phyloP scores from a whole-genome alignment of 2,329 filamentous ascomycete genomes.

The Aspergillus japonicus region DNA sequence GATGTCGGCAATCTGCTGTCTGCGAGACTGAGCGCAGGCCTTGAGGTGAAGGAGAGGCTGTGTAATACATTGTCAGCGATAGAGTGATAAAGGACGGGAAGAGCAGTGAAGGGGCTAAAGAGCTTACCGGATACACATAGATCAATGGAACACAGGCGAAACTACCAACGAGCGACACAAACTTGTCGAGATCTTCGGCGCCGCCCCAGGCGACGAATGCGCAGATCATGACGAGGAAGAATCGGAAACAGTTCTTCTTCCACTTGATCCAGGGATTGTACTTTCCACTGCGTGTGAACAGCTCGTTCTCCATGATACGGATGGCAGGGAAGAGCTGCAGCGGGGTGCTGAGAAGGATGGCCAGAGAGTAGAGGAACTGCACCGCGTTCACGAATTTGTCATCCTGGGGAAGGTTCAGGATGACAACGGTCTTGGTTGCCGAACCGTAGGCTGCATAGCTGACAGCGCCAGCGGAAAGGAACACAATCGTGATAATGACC shows the following conservation, averaged over 20 bases:
- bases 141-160: constrained; percentile 97
- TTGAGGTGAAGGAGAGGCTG: constrained; percentile 88
- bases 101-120: not conserved
- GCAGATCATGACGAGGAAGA: constrained; percentile 85
- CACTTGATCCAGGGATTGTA: constrained; percentile 99
- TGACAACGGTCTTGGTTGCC: constrained; percentile 90
- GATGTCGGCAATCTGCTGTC: constrained; percentile 71
- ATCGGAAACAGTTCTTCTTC: constrained; percentile 98
- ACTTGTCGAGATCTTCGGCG: constrained; percentile 92
- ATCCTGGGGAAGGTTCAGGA: constrained; percentile 94
- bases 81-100: not conserved
- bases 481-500: constrained; percentile 90
- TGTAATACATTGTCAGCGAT: constrained; percentile 10
- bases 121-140: constrained; percentile 92
- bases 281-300: constrained; percentile 92
- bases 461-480: constrained; percentile 85
- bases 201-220: constrained; percentile 87
- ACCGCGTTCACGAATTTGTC: constrained; percentile 93
- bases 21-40: constrained; percentile 68
- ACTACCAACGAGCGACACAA: constrained; percentile 91
- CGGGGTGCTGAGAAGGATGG: constrained; percentile 93
- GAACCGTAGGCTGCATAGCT: constrained; percentile 96
- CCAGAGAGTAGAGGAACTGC: constrained; percentile 94
- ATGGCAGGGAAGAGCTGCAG: constrained; percentile 98
- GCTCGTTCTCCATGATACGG: constrained; percentile 88